These are phyloP conservation scores for Chenopodium album DNA, from an alignment of 148 eudicot genomes.

Conservation along the genomic window DNA sequence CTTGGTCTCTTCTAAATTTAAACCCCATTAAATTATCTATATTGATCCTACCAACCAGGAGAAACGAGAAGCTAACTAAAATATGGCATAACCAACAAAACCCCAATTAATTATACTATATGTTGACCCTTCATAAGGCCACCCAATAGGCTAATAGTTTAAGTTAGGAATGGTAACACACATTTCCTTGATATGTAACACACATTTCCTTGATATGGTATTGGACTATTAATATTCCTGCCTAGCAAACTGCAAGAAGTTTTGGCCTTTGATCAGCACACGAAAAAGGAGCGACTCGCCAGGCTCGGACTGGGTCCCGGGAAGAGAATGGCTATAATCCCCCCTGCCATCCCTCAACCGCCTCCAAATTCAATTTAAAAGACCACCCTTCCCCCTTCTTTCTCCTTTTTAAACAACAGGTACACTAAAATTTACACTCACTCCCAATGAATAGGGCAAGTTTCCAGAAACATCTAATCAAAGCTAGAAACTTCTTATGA, in stretches of 20 bases:
- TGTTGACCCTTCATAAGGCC: not conserved
- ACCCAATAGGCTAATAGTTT: not conserved
- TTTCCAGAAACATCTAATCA: not conserved
- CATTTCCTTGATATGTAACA: no score
- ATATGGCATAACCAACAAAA: not conserved
- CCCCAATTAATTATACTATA: not conserved
- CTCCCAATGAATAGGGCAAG: not conserved
- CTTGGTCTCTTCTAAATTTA: not conserved
- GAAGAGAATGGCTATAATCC: not conserved
- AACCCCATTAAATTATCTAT: not conserved
- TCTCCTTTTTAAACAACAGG: no score
- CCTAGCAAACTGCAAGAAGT: not conserved
- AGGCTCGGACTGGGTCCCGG: not conserved
- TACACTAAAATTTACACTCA: not conserved
- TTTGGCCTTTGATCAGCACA: not conserved
- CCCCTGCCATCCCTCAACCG: not conserved
- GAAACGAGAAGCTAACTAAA: not conserved
- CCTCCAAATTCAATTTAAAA: not conserved
- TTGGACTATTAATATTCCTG: no score
- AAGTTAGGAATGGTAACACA: not conserved
- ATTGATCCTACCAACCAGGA: not conserved
- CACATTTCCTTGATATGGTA: no score
- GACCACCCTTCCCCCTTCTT: not conserved
- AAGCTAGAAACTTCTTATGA: not conserved
- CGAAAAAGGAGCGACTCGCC: not conserved